These are phyloP conservation scores for Geotrichum fermentans DNA, from an alignment of 1,139 yeast species.

Conservation along the genomic window DNA sequence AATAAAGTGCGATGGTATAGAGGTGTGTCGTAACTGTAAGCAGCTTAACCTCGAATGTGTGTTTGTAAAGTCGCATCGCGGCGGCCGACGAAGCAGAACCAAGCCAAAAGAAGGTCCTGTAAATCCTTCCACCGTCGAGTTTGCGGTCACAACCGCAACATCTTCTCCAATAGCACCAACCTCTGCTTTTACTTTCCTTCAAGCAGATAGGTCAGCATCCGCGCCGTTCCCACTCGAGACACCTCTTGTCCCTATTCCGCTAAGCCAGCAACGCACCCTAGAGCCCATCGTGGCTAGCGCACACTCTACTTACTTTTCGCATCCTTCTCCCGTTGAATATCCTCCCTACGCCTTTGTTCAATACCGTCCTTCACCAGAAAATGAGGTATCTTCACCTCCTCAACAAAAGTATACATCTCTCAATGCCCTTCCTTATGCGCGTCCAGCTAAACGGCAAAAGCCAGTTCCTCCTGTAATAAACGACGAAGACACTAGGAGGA, in stretches of 20 bases:
- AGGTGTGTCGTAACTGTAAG: slow-evolving; percentile 50
- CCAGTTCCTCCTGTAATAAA: neutral
- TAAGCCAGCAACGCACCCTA: neutral
- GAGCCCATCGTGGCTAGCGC: too few species aligned
- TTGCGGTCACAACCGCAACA: neutral
- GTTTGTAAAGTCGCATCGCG: slow-evolving; percentile 55
- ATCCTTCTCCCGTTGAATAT: slow-evolving; percentile 1
- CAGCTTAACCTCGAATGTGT: slow-evolving; percentile 50
- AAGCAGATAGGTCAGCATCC: neutral
- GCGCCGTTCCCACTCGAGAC: neutral
- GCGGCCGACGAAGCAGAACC: slow-evolving; percentile 50
- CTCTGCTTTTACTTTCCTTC: neutral
- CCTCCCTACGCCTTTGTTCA: slow-evolving; percentile 8
- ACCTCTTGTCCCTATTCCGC: neutral
- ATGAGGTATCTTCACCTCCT: neutral
- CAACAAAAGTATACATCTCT: neutral
- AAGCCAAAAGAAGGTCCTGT: slow-evolving; percentile 22
- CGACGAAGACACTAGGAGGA: slow-evolving; percentile 11
- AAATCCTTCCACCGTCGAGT: neutral
- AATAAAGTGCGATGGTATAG: slow-evolving; percentile 55
- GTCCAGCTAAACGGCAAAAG: neutral
- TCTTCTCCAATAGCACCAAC: neutral
- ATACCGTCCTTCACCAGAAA: neutral
- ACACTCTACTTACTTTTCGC: too few species aligned
- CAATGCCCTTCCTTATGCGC: neutral